Conservation (phyloP, 139 green algal genomes). For the Chlorella sp. region DNA sequence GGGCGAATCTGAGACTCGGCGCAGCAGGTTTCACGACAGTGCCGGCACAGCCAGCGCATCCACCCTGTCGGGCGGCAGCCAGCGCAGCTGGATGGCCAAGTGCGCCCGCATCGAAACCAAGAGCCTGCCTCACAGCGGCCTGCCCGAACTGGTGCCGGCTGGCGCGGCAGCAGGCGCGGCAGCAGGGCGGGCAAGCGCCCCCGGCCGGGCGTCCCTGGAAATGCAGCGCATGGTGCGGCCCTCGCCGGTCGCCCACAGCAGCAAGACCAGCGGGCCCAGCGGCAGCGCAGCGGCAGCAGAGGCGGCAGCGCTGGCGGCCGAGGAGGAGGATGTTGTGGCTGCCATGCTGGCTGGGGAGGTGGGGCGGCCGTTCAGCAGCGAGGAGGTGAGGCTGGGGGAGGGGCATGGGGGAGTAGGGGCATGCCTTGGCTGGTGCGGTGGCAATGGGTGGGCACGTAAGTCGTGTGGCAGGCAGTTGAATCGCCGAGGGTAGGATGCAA, state of each 20-base stretch:
- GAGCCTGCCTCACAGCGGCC: not conserved
- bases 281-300: not conserved
- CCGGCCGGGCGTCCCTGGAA: not conserved
- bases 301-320: not conserved
- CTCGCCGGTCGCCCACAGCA: not conserved
- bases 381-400: not conserved
- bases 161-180: not conserved
- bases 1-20: not conserved
- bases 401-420: not conserved
- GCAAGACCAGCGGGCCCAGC: too few relatives aligned
- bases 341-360: not conserved
- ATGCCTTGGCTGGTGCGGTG: not conserved
- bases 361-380: not conserved
- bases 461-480: not conserved
- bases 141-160: not conserved
- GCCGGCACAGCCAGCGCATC: not conserved
- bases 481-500: not conserved
- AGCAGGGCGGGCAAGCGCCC: not conserved
- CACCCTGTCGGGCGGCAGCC: not conserved
- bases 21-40: constrained; percentile 9
- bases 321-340: not conserved
- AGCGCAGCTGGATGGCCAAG: constrained; percentile 17
- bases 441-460: not conserved
- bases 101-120: constrained; percentile 28
- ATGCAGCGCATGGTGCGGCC: not conserved